phyloP scores from a whole-genome alignment of 2,329 filamentous ascomycete genomes.

The Ascochyta koolunga region DNA sequence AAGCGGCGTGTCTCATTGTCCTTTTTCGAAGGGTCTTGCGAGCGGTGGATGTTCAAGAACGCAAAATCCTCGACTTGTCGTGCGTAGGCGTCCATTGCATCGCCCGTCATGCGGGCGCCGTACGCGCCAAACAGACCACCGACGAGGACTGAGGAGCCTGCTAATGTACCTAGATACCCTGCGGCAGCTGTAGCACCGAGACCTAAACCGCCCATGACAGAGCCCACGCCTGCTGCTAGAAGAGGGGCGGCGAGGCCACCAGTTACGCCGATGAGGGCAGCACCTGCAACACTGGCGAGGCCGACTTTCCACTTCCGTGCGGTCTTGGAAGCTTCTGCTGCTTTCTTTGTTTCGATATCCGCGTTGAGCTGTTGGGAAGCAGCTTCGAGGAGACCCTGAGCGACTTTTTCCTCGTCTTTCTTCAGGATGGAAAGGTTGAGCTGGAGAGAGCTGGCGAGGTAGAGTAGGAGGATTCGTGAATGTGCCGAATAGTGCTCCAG shows the following conservation, averaged over 20 bases:
- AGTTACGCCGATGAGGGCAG: slow-evolving; percentile 83
- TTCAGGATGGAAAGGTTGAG: slow-evolving; percentile 69
- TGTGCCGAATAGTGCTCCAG: slow-evolving; percentile 78
- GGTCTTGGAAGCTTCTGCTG: slow-evolving; percentile 69
- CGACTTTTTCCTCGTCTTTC: slow-evolving; percentile 76
- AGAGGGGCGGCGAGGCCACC: slow-evolving; percentile 79
- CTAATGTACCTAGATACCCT: slow-evolving; percentile 77
- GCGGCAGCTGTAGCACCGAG: slow-evolving; percentile 77
- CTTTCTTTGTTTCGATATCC: slow-evolving; percentile 76
- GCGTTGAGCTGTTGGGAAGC: slow-evolving; percentile 74
- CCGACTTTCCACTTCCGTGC: slow-evolving; percentile 80
- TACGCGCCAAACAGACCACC: slow-evolving; percentile 93
- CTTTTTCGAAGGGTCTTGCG: slow-evolving; percentile 55
- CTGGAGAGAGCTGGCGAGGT: slow-evolving; percentile 73
- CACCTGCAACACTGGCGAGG: slow-evolving; percentile 84
- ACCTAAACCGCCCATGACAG: slow-evolving; percentile 76
- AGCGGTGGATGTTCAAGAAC: slow-evolving; percentile 70
- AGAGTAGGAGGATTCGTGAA: slow-evolving; percentile 72
- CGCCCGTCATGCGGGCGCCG: slow-evolving; percentile 78
- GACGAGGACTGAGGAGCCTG: slow-evolving; percentile 78
- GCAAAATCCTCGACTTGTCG: slow-evolving; percentile 88
- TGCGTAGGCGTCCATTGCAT: slow-evolving; percentile 87
- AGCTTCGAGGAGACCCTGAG: slow-evolving; percentile 74
- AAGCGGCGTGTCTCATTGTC: slow-evolving; percentile 60
- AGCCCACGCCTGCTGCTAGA: slow-evolving; percentile 78